phyloP scores from a whole-genome alignment of 225 moss, liverwort and hornwort species.

The Climacium dendroides region DNA sequence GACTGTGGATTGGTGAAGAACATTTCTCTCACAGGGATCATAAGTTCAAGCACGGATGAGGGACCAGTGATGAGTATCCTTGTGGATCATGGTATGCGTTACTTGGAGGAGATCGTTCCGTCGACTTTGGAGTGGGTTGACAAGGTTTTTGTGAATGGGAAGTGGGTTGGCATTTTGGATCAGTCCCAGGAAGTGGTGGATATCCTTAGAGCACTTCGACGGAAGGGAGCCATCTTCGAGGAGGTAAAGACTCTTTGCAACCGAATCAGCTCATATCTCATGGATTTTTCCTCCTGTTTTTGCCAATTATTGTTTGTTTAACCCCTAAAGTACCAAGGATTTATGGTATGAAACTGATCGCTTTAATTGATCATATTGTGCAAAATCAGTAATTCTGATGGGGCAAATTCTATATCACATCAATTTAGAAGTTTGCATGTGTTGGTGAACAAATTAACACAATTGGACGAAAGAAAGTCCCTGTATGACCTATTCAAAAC shows the following conservation, averaged over 20 bases:
- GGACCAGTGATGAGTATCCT: constrained; percentile 32
- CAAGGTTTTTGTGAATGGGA: constrained; percentile 78
- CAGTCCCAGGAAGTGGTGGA: constrained; percentile 23
- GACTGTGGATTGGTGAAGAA: constrained; percentile 92
- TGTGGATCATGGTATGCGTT: constrained; percentile 11
- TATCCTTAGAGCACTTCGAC: constrained; percentile 19
- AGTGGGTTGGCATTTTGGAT: constrained; percentile 61
- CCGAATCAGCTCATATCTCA: neutral
- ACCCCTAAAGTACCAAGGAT: neutral
- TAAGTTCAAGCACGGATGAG: constrained; percentile 50
- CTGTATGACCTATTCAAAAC: neutral
- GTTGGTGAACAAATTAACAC: neutral
- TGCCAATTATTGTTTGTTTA: neutral
- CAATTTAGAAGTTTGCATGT: neutral
- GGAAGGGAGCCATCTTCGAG: constrained; percentile 7
- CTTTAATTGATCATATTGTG: neutral
- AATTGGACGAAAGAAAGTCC: neutral
- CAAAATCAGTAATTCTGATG: neutral
- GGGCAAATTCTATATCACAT: neutral
- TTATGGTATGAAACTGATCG: neutral
- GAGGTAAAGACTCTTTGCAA: constrained; percentile 11
- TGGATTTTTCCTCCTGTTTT: neutral
- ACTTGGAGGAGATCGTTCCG: constrained; percentile 23
- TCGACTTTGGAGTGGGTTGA: constrained; percentile 5
- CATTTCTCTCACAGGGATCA: constrained; percentile 66